Evolutionary conservation across 106 monocot genomes (phyloP).

Genomic region (Alisma plantagoaquatica): DNA sequence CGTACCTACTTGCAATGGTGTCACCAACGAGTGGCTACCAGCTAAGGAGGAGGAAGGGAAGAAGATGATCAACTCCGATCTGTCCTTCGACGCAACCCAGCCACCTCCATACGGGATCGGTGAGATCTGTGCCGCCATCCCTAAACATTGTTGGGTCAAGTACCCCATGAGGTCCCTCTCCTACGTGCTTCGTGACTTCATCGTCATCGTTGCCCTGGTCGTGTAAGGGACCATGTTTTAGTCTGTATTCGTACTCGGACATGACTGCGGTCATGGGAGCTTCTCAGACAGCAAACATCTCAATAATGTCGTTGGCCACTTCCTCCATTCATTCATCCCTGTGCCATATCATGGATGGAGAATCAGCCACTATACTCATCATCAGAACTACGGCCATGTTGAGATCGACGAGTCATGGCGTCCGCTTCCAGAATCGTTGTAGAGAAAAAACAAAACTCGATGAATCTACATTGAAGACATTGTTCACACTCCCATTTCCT

Average conservation of each 20-base stretch:
- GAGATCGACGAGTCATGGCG: slow-evolving; percentile 43
- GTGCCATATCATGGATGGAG: slow-evolving; percentile 35
- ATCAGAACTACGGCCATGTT: slow-evolving; percentile 40
- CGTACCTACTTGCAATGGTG: no score
- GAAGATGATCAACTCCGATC: no score
- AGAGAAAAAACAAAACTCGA: slow-evolving; percentile 30
- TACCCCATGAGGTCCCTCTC: slow-evolving; percentile 6
- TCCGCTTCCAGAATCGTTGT: slow-evolving; percentile 26
- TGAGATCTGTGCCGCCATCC: slow-evolving; percentile 20
- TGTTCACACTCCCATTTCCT: slow-evolving; percentile 45
- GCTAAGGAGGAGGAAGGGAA: not conserved
- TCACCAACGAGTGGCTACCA: not conserved
- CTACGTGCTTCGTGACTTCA: slow-evolving; percentile 11
- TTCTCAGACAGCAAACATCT: slow-evolving; percentile 21
- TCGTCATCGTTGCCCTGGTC: slow-evolving; percentile 3
- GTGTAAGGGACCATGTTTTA: slow-evolving; percentile 17
- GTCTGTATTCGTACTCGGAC: slow-evolving; percentile 19
- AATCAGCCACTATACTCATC: slow-evolving; percentile 45
- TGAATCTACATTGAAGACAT: slow-evolving; percentile 13
- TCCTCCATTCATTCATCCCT: slow-evolving; percentile 25
- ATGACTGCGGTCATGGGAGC: slow-evolving; percentile 30
- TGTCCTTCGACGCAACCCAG: slow-evolving; percentile 6
- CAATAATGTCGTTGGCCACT: slow-evolving; percentile 20
- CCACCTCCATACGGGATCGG: slow-evolving; percentile 10
- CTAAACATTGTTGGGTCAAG: slow-evolving; percentile 17